Conservation (phyloP, 257 asterid genomes). For the Petunia secreta region DNA sequence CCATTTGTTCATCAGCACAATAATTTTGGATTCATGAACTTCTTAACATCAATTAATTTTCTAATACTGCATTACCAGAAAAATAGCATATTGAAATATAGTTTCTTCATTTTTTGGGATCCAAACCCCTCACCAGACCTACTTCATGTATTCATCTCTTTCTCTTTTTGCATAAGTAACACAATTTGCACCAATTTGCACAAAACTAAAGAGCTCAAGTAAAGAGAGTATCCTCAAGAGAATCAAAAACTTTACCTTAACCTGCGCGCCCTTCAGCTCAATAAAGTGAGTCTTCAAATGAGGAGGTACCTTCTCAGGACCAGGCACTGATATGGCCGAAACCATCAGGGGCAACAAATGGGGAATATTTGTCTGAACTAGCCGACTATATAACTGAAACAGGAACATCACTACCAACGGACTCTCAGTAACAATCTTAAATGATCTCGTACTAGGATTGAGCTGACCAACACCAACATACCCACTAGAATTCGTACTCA, state of each 20-base stretch:
- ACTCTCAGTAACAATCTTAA: constrained; percentile 97
- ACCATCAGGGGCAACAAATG: constrained; percentile 95
- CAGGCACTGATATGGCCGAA: constrained; percentile 91
- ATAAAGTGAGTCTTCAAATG: constrained; percentile 86
- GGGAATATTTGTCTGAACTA: constrained; percentile 97
- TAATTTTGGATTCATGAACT: too few relatives aligned
- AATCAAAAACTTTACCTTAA: constrained; percentile 62
- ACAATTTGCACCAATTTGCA: constrained; percentile 15
- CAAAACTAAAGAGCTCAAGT: constrained; percentile 28
- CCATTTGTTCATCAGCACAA: neutral
- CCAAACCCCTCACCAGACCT: neutral
- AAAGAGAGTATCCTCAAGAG: neutral
- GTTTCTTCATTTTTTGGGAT: neutral
- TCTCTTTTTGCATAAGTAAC: neutral
- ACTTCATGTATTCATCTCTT: neutral
- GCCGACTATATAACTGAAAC: constrained; percentile 91
- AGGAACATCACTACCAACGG: constrained; percentile 98
- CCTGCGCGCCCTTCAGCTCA: constrained; percentile 97
- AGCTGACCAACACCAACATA: constrained; percentile 77
- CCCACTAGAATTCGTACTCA: constrained; percentile 57
- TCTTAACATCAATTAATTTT: neutral
- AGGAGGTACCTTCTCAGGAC: constrained; percentile 91
- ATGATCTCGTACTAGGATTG: constrained; percentile 97
- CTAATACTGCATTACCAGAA: neutral
- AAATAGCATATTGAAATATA: neutral